Conservation (phyloP, 805 yeast species). For the Candida orba region DNA sequence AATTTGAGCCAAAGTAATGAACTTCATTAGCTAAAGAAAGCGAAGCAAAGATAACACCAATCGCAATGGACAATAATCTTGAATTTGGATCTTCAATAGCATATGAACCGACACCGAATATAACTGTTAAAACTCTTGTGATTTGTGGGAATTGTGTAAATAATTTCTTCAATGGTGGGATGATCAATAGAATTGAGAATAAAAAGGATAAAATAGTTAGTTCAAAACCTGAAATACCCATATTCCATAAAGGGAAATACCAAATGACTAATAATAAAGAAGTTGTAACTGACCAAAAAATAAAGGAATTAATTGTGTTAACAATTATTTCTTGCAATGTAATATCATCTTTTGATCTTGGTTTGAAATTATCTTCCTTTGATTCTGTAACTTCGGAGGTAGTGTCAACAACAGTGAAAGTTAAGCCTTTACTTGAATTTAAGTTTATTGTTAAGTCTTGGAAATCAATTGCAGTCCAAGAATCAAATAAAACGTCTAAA, state of each 20-base stretch:
- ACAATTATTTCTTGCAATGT: slow-evolving; percentile 31
- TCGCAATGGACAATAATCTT: slow-evolving; percentile 57
- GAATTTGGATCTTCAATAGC: slow-evolving; percentile 58
- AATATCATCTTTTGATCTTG: slow-evolving; percentile 20
- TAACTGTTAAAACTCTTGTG: slow-evolving; percentile 45
- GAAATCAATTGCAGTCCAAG: slow-evolving; percentile 72
- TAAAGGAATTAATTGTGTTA: slow-evolving; percentile 55
- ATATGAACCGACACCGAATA: slow-evolving; percentile 73
- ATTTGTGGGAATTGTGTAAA: slow-evolving; percentile 42
- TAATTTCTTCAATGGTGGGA: slow-evolving; percentile 36
- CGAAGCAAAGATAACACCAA: slow-evolving; percentile 59
- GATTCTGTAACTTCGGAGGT: background rate
- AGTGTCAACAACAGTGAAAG: slow-evolving; percentile 15
- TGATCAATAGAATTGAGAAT: slow-evolving; percentile 49
- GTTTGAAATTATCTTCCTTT: slow-evolving; percentile 7
- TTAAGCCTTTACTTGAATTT: slow-evolving; percentile 13
- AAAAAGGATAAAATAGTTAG: slow-evolving; percentile 51
- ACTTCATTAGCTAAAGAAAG: slow-evolving; percentile 41
- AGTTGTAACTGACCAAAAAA: slow-evolving; percentile 82
- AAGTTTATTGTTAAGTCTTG: slow-evolving; percentile 42
- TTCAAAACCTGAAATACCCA: slow-evolving; percentile 97
- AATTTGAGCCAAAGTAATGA: slow-evolving; percentile 20
- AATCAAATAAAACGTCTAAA: slow-evolving; percentile 79
- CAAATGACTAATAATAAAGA: slow-evolving; percentile 82
- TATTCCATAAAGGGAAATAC: slow-evolving; percentile 97